These are phyloP conservation scores for Alternaria sp. DNA, from an alignment of 2,329 filamentous ascomycete genomes.

Conservation along the genomic window DNA sequence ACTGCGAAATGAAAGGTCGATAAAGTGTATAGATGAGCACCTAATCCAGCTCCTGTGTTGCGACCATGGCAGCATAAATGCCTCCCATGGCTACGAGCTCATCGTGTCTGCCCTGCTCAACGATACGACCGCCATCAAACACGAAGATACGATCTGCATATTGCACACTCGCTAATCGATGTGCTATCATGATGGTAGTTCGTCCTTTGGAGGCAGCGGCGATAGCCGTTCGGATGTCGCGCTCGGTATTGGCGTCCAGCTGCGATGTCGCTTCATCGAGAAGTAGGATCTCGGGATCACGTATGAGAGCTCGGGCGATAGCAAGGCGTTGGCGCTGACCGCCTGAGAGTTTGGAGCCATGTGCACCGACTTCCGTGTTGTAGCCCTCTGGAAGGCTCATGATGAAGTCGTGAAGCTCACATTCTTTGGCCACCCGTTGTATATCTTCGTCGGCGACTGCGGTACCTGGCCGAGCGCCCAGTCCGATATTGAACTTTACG, in stretches of 20 bases:
- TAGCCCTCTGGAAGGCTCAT: constrained; percentile 56
- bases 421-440: constrained; percentile 48
- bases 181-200: constrained; percentile 78
- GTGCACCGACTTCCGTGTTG: constrained; percentile 53
- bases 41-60: constrained; percentile 45
- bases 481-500: constrained; percentile 52
- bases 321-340: constrained; percentile 56
- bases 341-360: constrained; percentile 53
- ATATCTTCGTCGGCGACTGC: constrained; percentile 35
- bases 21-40: not conserved
- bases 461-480: constrained; percentile 45
- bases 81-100: constrained; percentile 58
- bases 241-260: constrained; percentile 55
- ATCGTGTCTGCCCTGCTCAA: constrained; percentile 67
- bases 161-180: constrained; percentile 77
- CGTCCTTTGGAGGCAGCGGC: constrained; percentile 50
- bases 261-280: constrained; percentile 57
- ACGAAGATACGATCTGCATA: constrained; percentile 83
- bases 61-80: constrained; percentile 47
- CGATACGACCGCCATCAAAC: constrained; percentile 68
- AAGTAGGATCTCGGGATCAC: constrained; percentile 55
- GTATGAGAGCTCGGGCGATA: constrained; percentile 54
- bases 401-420: constrained; percentile 56
- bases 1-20: not conserved
- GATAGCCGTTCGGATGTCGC: constrained; percentile 51